Conservation (phyloP, 148 eudicot species). For the Selenicereus undatus region DNA sequence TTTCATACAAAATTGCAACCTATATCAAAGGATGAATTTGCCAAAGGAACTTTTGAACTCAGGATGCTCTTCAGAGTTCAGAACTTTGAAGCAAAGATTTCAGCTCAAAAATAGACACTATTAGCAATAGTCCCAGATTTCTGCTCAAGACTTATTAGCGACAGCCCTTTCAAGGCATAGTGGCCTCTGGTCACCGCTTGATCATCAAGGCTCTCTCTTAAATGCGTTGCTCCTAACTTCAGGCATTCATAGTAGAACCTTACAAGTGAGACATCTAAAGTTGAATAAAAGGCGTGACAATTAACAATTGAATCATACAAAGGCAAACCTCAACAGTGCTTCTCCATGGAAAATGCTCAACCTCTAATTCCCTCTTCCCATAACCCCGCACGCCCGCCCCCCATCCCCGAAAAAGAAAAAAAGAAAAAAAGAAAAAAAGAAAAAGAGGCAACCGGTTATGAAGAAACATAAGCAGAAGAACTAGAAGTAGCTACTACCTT, state of each 20-base stretch:
- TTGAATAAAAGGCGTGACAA: background rate
- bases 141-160: no score
- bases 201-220: background rate
- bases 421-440: background rate
- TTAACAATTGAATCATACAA: background rate
- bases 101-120: background rate
- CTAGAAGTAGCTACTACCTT: conserved; percentile 49
- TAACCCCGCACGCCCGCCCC: no score
- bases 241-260: background rate
- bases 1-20: background rate
- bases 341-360: background rate
- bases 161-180: background rate
- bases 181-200: background rate
- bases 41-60: background rate
- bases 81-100: background rate
- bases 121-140: background rate
- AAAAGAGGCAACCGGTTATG: no score
- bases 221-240: background rate
- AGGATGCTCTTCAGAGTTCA: background rate
- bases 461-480: no score
- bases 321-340: background rate
- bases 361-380: background rate
- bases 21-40: background rate
- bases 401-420: background rate
- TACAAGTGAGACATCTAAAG: background rate